phyloP scores from a whole-genome alignment of 352 stramenopile genomes.

The Plasmopara halstedii region DNA sequence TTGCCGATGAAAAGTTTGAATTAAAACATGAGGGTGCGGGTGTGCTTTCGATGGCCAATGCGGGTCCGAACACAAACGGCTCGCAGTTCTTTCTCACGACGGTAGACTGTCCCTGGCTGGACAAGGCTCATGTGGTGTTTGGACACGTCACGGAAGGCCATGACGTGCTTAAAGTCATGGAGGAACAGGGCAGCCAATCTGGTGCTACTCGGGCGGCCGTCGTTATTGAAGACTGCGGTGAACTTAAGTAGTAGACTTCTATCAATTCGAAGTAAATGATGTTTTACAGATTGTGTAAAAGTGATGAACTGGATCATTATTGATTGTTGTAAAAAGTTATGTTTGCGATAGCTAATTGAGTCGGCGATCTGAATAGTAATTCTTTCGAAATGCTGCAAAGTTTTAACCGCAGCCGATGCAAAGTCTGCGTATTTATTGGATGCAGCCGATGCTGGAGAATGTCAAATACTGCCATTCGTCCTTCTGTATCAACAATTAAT shows the following conservation, averaged over 20 bases:
- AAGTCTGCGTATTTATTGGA: conserved; percentile 9
- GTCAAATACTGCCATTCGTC: conserved; percentile 24
- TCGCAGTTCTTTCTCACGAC: conserved; percentile 98
- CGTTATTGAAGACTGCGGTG: conserved; percentile 95
- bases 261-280: conserved; percentile 2
- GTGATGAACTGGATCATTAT: background rate
- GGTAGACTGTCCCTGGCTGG: conserved; percentile 87
- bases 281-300: background rate
- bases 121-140: conserved; percentile 89
- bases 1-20: conserved; percentile 95
- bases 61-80: conserved; percentile 95
- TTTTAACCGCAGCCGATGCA: conserved; percentile 4
- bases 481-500: conserved; percentile 16
- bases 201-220: conserved; percentile 81
- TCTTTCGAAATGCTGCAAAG: conserved; percentile 1
- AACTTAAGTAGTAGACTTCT: conserved; percentile 61
- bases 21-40: conserved; percentile 88
- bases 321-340: conserved; percentile 7
- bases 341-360: conserved; percentile 8
- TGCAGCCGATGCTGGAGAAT: conserved; percentile 4
- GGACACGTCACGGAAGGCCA: conserved; percentile 89
- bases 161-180: conserved; percentile 95
- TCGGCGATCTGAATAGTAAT: conserved; percentile 6
- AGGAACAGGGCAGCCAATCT: conserved; percentile 87
- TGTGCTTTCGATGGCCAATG: conserved; percentile 96